phyloP scores from a whole-genome alignment of 306 rosid genomes.

The barrel medic (Medicago truncatula) region DNA sequence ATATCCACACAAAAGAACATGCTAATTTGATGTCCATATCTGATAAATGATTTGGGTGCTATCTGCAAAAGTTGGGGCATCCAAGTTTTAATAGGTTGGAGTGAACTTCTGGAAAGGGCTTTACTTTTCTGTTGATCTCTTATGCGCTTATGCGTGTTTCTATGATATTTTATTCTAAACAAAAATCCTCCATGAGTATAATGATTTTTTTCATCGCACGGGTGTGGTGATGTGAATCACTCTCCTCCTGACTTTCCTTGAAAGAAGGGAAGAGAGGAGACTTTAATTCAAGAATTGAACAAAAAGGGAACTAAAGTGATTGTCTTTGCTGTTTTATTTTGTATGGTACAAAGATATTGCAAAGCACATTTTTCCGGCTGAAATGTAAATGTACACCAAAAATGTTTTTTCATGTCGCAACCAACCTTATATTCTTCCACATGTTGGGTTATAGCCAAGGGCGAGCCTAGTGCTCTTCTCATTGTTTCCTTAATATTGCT shows the following conservation, averaged over 20 bases:
- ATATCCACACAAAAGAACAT: not conserved
- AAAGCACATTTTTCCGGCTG: constrained; percentile 16
- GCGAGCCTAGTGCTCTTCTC: not conserved
- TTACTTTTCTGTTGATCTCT: not conserved
- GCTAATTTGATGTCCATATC: constrained; percentile 2
- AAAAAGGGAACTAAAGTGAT: constrained; percentile 5
- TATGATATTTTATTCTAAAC: constrained; percentile 21
- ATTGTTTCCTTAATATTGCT: constrained; percentile 1
- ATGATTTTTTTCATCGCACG: not conserved
- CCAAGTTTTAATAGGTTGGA: not conserved
- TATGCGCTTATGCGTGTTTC: not conserved
- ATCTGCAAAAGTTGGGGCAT: constrained; percentile 3
- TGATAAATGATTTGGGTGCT: not conserved
- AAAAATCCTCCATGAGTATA: constrained; percentile 16
- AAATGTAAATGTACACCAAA: constrained; percentile 4
- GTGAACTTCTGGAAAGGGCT: constrained; percentile 1
- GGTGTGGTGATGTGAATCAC: constrained; percentile 7
- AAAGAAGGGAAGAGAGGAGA: constrained; percentile 1
- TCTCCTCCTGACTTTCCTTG: constrained; percentile 19
- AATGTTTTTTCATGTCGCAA: not conserved
- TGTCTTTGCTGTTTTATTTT: constrained; percentile 21
- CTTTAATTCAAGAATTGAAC: constrained; percentile 22
- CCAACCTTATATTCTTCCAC: constrained; percentile 16
- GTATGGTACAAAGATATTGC: not conserved
- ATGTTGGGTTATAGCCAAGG: constrained; percentile 2